Base-by-base conservation (phyloP, 192 early-diverging fungal species). In the Lunasporangiospora selenospora region DNA sequence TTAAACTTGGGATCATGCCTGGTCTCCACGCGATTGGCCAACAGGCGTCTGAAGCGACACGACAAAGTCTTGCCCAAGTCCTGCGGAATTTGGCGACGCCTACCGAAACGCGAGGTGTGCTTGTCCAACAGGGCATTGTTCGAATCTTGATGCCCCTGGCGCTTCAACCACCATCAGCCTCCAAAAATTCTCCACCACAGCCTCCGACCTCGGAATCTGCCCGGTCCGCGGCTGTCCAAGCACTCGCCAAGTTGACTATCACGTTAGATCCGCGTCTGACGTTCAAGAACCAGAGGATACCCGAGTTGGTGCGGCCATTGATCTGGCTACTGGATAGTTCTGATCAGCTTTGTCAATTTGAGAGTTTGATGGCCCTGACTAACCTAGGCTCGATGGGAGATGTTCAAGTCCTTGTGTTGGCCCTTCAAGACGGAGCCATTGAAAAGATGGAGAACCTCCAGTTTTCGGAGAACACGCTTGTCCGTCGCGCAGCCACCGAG, bases 221-320 rank as follows among this genome's bases (percentile, higher is more conserved):
- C 75, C 75, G 70, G 40, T 55, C 67, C 2, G 40, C 83, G 16
- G 89, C 92, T 4, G 82, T 89, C 3, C 93, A 95, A 51, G 90
- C 94, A 3, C 73, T 98, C 40, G 97, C 97, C 13, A 96, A 95
- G 57, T 81, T 96, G n/a, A 92, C 92, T 18, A 95, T 98, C 47
- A 93, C 95, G 1, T 85, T 92, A 36, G 88, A 96, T 40, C 97
- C 97, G 6, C 78, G 89, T 37, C 57, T 97, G 27, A 95, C 94
- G 6, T 98, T 97, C 81, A 78, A 81, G 38, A 83, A 85, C 29
- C 79, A 89, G 27, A 62, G 77, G 32, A 85, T 87, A 16, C 75
- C 82, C 0, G 89, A 91, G 57, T 67, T 97, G 4, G 85, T 95
- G 29, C 81, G 89, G 16, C 92, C 92, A 0, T 77, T 94, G 1